Evolutionary conservation across 1,284 basidiomycete species (phyloP).

Genomic region (Heterobasidion irregulare): DNA sequence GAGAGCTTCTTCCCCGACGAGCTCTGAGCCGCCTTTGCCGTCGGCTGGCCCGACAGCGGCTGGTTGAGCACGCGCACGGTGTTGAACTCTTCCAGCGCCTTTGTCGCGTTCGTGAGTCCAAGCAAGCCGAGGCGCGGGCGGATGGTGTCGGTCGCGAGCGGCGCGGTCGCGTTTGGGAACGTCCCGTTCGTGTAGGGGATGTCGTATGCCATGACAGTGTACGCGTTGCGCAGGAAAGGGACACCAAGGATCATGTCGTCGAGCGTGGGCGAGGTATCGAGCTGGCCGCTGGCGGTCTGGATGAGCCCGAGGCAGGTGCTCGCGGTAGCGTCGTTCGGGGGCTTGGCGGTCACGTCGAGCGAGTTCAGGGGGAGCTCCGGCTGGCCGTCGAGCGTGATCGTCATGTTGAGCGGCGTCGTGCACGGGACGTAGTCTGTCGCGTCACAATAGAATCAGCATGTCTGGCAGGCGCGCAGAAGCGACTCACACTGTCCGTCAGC

Average conservation of each 20-base stretch:
- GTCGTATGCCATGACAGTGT: slow-evolving; percentile 64
- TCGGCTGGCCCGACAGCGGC: slow-evolving; percentile 26
- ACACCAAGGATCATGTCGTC: slow-evolving; percentile 68
- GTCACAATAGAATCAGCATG: background rate
- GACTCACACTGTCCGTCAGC: slow-evolving; percentile 51
- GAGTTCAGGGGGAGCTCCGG: slow-evolving; percentile 56
- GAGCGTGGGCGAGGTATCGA: slow-evolving; percentile 25
- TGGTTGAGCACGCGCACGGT: slow-evolving; percentile 55
- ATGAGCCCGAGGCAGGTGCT: slow-evolving; percentile 57
- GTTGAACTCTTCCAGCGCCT: slow-evolving; percentile 56
- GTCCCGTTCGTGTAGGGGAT: slow-evolving; percentile 33
- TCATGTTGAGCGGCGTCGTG: slow-evolving; percentile 57
- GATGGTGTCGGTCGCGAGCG: slow-evolving; percentile 16
- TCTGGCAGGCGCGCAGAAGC: slow-evolving; percentile 17
- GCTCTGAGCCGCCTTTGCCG: background rate
- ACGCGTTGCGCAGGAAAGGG: slow-evolving; percentile 65
- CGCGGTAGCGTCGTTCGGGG: slow-evolving; percentile 24
- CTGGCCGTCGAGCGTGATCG: slow-evolving; percentile 52
- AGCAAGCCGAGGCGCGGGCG: slow-evolving; percentile 49
- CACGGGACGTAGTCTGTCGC: slow-evolving; percentile 62
- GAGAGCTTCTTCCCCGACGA: slow-evolving; percentile 28
- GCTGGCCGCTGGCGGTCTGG: slow-evolving; percentile 39
- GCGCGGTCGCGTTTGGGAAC: slow-evolving; percentile 25
- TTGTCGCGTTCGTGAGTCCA: slow-evolving; percentile 46
- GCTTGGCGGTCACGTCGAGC: slow-evolving; percentile 49